Conservation (phyloP, 805 yeast species). For the Hanseniaspora clermontiae region DNA sequence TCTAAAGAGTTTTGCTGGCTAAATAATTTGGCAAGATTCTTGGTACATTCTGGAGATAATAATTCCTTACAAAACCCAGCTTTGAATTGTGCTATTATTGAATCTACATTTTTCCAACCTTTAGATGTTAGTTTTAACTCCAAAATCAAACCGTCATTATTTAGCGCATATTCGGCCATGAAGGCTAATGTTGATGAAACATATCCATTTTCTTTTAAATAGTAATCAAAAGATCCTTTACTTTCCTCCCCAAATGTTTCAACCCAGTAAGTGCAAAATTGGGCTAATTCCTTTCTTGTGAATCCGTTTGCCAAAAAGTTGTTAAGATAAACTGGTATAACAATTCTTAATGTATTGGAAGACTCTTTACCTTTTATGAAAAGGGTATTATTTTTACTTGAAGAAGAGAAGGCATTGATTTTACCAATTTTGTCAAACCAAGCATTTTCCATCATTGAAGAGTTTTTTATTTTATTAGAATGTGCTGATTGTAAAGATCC, state of each 20-base stretch:
- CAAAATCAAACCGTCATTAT: constrained; percentile 34
- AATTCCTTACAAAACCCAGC: constrained; percentile 17
- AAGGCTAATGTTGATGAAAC: constrained; percentile 34
- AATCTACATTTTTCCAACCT: constrained; percentile 32
- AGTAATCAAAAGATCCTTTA: constrained; percentile 35
- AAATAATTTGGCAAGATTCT: constrained; percentile 31
- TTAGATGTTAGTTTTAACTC: constrained; percentile 37
- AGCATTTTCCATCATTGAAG: constrained; percentile 20
- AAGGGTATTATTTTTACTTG: constrained; percentile 24
- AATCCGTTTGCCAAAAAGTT: constrained; percentile 11
- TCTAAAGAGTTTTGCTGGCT: constrained; percentile 39
- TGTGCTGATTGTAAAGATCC: neutral
- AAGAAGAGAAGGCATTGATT: constrained; percentile 20
- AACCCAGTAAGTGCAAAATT: constrained; percentile 38
- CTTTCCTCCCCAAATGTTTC: constrained; percentile 55
- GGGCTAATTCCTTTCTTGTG: constrained; percentile 19
- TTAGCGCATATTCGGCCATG: constrained; percentile 29
- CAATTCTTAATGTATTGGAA: constrained; percentile 31
- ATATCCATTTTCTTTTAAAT: constrained; percentile 28
- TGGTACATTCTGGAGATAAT: constrained; percentile 14
- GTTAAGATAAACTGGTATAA: constrained; percentile 31
- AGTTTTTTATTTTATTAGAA: neutral
- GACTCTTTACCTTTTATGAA: constrained; percentile 29
- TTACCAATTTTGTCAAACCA: constrained; percentile 17
- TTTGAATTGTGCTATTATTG: constrained; percentile 30